Percentiles rank a stretch among this genome's conserved stretches.
Evolutionary conservation across 2,329 filamentous ascomycete species (phyloP).

Genomic region (Scedosporium aurantiacum): DNA sequence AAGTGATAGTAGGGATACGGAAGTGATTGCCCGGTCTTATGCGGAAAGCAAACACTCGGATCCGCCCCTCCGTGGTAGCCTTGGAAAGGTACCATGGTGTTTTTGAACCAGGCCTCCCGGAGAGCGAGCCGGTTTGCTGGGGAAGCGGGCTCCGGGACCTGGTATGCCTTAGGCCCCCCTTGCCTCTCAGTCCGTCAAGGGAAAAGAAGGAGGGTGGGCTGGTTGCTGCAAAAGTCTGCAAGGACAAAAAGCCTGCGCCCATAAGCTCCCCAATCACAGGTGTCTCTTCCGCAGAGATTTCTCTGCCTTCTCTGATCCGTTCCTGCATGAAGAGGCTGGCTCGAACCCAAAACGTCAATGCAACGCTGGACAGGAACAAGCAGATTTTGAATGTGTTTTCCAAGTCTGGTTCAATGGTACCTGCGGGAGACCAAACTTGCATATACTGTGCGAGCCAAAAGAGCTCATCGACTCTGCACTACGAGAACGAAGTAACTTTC

Average conservation of each 20-base stretch:
- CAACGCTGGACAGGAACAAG: neutral
- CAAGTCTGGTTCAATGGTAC: neutral
- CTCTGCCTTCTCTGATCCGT: neutral
- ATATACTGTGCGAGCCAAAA: no score
- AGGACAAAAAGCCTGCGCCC: neutral
- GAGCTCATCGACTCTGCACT: no score
- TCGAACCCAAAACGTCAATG: neutral
- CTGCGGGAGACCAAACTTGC: neutral
- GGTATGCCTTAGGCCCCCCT: neutral
- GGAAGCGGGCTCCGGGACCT: neutral
- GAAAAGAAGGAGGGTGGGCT: no score
- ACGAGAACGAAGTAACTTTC: no score
- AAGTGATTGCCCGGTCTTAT: neutral
- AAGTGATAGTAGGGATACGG: neutral
- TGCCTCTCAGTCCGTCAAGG: neutral
- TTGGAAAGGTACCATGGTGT: neutral
- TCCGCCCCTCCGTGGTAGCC: neutral
- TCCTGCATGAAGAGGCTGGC: neutral
- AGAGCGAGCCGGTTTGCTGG: conserved; percentile 6
- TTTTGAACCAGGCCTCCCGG: neutral
- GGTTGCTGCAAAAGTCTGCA: neutral
- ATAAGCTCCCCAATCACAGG: neutral
- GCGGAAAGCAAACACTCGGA: neutral
- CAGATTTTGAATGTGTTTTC: neutral
- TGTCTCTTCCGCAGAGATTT: neutral